These are phyloP conservation scores for Fonsecaea nubica DNA, from an alignment of 2,329 filamentous ascomycete species.

Conservation along the genomic window DNA sequence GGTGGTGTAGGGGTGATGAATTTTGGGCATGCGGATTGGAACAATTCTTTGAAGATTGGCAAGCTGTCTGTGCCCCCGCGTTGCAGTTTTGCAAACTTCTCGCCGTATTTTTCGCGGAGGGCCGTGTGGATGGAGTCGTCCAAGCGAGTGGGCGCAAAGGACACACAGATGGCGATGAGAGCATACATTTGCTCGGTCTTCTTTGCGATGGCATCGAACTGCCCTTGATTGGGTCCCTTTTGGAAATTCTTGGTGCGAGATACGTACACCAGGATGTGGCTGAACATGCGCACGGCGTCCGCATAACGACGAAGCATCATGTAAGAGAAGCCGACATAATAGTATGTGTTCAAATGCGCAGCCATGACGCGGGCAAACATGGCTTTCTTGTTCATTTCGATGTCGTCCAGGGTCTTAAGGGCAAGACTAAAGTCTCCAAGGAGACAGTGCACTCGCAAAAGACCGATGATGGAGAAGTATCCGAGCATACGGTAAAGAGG, in stretches of 20 bases:
- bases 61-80: slow-evolving; percentile 93
- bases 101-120: slow-evolving; percentile 97
- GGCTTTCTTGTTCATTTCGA: slow-evolving; percentile 99
- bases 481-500: slow-evolving; percentile 97
- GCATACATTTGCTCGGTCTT: slow-evolving; percentile 99
- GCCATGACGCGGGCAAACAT: slow-evolving; percentile 99
- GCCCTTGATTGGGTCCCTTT: slow-evolving; percentile 76
- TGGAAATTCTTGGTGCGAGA: slow-evolving; percentile 99
- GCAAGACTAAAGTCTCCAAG: slow-evolving; percentile 97
- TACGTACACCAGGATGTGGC: slow-evolving; percentile 98
- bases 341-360: slow-evolving; percentile 99
- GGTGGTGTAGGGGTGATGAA: slow-evolving; percentile 98
- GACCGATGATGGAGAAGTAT: slow-evolving; percentile 98
- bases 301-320: slow-evolving; percentile 99
- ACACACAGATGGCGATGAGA: slow-evolving; percentile 96
- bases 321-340: slow-evolving; percentile 99
- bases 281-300: slow-evolving; percentile 99
- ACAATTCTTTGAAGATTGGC: slow-evolving; percentile 97
- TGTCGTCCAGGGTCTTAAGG: slow-evolving; percentile 98
- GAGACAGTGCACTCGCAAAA: slow-evolving; percentile 93
- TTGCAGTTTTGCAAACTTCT: slow-evolving; percentile 96
- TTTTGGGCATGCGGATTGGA: slow-evolving; percentile 97
- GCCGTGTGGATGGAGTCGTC: slow-evolving; percentile 99
- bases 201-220: slow-evolving; percentile 97
- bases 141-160: slow-evolving; percentile 94